These are phyloP conservation scores for Rhodotorula sp. DNA, from an alignment of 1,284 basidiomycete species.

Conservation along the genomic window DNA sequence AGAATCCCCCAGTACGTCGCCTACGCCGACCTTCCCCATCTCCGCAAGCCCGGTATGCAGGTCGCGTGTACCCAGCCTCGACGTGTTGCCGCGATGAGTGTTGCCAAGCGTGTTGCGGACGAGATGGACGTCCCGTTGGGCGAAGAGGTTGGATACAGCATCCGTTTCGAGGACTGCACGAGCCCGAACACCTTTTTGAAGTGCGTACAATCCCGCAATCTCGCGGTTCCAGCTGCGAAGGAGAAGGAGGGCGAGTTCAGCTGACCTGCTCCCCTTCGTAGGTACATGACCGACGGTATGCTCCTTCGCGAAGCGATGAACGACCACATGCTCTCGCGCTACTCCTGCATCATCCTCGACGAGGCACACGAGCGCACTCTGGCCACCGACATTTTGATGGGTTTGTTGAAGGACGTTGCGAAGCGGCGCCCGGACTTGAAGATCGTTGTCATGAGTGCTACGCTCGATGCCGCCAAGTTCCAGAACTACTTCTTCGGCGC, in stretches of 20 bases:
- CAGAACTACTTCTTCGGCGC: slow-evolving; percentile 92
- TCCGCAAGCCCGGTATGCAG: slow-evolving; percentile 63
- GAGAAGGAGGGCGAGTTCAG: background rate
- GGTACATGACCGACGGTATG: slow-evolving; percentile 99
- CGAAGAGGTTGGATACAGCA: slow-evolving; percentile 94
- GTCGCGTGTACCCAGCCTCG: slow-evolving; percentile 97
- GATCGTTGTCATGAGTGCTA: slow-evolving; percentile 98
- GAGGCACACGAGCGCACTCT: slow-evolving; percentile 98
- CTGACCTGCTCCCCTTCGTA: slow-evolving; percentile 34
- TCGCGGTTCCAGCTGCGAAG: background rate
- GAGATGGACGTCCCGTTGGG: slow-evolving; percentile 96
- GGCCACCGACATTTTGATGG: slow-evolving; percentile 98
- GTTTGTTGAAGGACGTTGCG: slow-evolving; percentile 72
- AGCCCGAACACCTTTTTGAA: slow-evolving; percentile 87
- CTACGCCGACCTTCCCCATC: slow-evolving; percentile 77
- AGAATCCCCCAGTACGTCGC: slow-evolving; percentile 92
- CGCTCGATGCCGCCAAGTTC: slow-evolving; percentile 94
- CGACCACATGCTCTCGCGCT: slow-evolving; percentile 81
- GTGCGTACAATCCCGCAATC: slow-evolving; percentile 26
- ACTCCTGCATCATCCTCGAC: slow-evolving; percentile 96
- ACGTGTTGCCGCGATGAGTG: slow-evolving; percentile 95
- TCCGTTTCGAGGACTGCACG: slow-evolving; percentile 98
- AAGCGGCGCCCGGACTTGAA: slow-evolving; percentile 84
- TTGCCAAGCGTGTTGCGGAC: slow-evolving; percentile 96
- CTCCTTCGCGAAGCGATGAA: slow-evolving; percentile 92